A percentile compares a stretch with the other conserved stretches of the same genome.
Conservation (phyloP, 1,284 basidiomycete species). For the Laetiporus sulphureus region DNA sequence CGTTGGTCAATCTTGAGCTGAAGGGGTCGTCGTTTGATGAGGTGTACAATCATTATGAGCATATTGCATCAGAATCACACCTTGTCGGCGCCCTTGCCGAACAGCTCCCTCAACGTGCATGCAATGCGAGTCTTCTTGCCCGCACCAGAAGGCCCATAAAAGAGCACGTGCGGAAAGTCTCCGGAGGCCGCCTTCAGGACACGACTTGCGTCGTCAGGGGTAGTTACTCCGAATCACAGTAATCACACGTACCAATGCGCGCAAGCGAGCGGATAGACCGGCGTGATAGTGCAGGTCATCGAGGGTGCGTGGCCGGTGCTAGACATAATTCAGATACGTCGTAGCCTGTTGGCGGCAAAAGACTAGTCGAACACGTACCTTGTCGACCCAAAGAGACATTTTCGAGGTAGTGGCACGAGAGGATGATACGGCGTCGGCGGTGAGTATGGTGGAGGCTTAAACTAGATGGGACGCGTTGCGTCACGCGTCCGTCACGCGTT, state of each 20-base stretch:
- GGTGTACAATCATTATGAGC: neutral
- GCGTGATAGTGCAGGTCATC: conserved; percentile 88
- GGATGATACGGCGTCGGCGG: neutral
- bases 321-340: conserved; percentile 6
- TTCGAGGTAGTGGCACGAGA: neutral
- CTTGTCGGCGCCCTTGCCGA: conserved; percentile 91
- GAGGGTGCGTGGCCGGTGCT: conserved; percentile 86
- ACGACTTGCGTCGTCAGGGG: neutral
- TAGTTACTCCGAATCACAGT: neutral
- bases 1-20: conserved; percentile 98
- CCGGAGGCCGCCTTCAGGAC: conserved; percentile 68
- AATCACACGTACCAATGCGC: conserved; percentile 58
- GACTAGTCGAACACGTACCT: conserved; percentile 33
- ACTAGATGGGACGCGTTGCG: neutral
- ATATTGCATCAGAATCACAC: conserved; percentile 32
- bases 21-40: neutral
- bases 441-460: neutral
- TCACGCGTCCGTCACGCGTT: conserved; percentile 8
- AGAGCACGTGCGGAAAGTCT: conserved; percentile 97
- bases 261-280: conserved; percentile 74
- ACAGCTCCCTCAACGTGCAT: conserved; percentile 84
- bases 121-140: conserved; percentile 98
- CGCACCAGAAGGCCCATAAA: conserved; percentile 96
- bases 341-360: neutral
- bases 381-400: conserved; percentile 91